Base-by-base conservation (phyloP, 169 alveolate genomes). In the Theileria equi region DNA sequence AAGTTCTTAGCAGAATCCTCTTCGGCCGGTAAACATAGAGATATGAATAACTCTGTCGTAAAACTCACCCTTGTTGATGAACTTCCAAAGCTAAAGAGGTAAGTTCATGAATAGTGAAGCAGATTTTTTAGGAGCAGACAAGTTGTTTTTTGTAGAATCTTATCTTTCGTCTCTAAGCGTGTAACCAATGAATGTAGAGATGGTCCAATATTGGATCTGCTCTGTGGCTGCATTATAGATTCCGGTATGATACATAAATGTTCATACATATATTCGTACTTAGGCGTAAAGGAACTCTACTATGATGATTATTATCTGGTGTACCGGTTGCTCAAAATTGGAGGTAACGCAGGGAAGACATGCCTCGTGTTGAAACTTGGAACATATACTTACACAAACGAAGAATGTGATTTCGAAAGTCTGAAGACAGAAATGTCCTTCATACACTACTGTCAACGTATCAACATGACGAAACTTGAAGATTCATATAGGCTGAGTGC, bases 41-140 rank as follows among this genome's bases (percentile, higher is more conserved):
- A 7, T 50, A 50, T 17, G 34, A 28, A 0, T 58, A 7, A 50
- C 47, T 10, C 28, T 8, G 17, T 53, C 19, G 53, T 73, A 16
- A 47, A 43, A 21, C 7, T 29, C 6, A 73, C 83, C 19, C 26
- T 73, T 44, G 54, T 52, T 45, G 31, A 26, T 23, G 83, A 73
- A 55, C 57, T 73, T 19, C 47, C 57, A 1, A 38, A 48, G 1
- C 38, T 73, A 3, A 11, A 70, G 23, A 59, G 59, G 83, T 73
- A 62, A 16, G 67, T 3, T 5, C 0, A 6, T 10, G 2, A 1
- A 2, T 29, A n/a, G 19, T n/a, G 32, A 13, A 32, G 17, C 1
- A 50, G 13, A 3, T 31, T 40, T 10, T 36, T 26, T 50, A 73
- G 83, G 72, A 50, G 64, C n/a, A 38, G 83, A 16, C 83, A 73